Conservation (phyloP, 805 yeast genomes). For the Kazachstania africana region DNA sequence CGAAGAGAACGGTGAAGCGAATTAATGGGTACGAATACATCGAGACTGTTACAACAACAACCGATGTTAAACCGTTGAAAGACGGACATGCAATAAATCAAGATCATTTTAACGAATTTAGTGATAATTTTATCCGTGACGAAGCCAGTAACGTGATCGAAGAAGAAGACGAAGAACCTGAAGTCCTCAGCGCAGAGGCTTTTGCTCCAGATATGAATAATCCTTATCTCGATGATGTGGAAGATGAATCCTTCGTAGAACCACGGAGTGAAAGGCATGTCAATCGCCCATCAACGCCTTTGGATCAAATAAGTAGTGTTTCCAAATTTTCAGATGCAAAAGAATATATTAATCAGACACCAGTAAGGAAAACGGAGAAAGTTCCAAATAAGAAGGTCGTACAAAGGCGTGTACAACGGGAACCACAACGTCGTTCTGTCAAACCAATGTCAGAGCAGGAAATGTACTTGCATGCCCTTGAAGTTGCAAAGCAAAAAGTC, state of each 20-base stretch:
- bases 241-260: conserved; percentile 4
- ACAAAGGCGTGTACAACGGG: not conserved
- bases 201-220: not conserved
- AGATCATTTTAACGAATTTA: conserved; percentile 22
- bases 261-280: not conserved
- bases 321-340: conserved; percentile 21
- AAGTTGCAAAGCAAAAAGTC: conserved; percentile 44
- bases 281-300: conserved; percentile 4
- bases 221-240: conserved; percentile 7
- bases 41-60: conserved; percentile 35
- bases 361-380: not conserved
- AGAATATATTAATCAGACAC: conserved; percentile 6
- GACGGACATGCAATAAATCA: conserved; percentile 4
- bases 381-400: not conserved
- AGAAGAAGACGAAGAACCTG: conserved; percentile 3
- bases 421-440: not conserved
- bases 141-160: conserved; percentile 6
- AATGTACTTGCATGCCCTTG: conserved; percentile 43
- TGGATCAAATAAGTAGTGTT: conserved; percentile 15
- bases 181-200: not conserved
- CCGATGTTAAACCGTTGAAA: conserved; percentile 7
- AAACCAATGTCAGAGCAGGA: conserved; percentile 28
- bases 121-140: conserved; percentile 15
- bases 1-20: conserved; percentile 40
- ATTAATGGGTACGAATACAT: conserved; percentile 38